Percentiles rank a stretch among this genome's conserved stretches.
These are phyloP conservation scores for Pseudomonodictys pantanalensis DNA, from an alignment of 495 filamentous ascomycete genomes.

Conservation along the genomic window DNA sequence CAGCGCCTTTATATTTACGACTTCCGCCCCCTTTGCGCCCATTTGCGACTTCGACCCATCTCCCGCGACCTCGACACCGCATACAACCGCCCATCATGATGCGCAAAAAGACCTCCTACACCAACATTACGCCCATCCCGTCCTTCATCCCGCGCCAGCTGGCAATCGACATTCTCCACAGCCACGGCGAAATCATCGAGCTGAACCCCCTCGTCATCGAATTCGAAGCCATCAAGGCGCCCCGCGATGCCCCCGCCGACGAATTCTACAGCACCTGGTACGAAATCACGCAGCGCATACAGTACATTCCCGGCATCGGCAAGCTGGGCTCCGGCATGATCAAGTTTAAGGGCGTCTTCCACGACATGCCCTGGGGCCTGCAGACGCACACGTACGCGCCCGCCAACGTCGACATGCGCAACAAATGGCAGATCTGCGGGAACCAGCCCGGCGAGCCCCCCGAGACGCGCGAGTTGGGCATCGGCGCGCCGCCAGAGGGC, in stretches of 20 bases:
- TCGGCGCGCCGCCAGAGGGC: constrained; percentile 39
- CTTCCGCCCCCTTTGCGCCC: not conserved
- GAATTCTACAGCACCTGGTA: constrained; percentile 43
- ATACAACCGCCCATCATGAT: constrained; percentile 30
- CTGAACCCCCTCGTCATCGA: constrained; percentile 40
- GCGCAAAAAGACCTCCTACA: constrained; percentile 38
- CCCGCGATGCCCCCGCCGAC: constrained; percentile 39
- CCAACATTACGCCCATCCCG: constrained; percentile 43
- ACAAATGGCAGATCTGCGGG: constrained; percentile 40
- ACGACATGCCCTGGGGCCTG: constrained; percentile 42
- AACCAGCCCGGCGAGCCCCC: constrained; percentile 41
- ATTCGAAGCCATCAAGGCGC: constrained; percentile 38
- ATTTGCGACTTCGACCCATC: not conserved
- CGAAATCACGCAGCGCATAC: constrained; percentile 41
- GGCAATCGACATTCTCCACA: constrained; percentile 44
- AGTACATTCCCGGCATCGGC: constrained; percentile 38
- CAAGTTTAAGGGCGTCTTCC: constrained; percentile 41
- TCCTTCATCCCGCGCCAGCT: constrained; percentile 41
- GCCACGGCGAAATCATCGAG: constrained; percentile 41
- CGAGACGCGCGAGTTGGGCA: constrained; percentile 37
- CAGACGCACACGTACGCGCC: constrained; percentile 43
- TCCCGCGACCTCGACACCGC: not conserved
- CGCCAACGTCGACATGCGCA: constrained; percentile 37
- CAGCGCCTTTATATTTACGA: not conserved
- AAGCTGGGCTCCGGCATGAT: constrained; percentile 38